A percentile compares a stretch with the other conserved stretches of the same genome.
Evolutionary conservation across 2,329 filamentous ascomycete species (phyloP).

Genomic region (Diplodia scrobiculata): DNA sequence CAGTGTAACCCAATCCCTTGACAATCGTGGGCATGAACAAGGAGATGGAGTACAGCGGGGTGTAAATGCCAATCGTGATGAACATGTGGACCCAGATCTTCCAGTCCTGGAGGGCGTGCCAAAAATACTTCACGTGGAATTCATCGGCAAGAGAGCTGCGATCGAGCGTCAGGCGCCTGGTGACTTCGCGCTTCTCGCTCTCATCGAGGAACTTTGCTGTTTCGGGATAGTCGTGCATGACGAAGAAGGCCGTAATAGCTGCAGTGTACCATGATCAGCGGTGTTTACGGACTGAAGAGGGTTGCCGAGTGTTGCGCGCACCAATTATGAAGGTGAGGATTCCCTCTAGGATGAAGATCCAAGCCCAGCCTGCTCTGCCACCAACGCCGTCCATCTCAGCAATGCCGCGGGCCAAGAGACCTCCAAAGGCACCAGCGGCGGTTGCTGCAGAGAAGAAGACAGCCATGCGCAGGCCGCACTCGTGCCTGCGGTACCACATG

Average conservation of each 20-base stretch:
- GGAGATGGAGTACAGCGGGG: constrained; percentile 50
- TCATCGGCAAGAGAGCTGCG: constrained; percentile 43
- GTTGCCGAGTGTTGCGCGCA: constrained; percentile 31
- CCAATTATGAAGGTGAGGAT: constrained; percentile 36
- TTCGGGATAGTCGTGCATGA: constrained; percentile 62
- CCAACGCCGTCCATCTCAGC: constrained; percentile 62
- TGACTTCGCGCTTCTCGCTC: constrained; percentile 52
- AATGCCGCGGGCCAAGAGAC: constrained; percentile 60
- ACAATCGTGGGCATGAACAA: constrained; percentile 63
- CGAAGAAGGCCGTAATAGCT: constrained; percentile 44
- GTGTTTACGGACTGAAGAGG: too few relatives aligned
- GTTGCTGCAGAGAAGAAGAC: constrained; percentile 62
- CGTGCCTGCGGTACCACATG: constrained; percentile 65
- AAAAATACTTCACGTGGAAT: constrained; percentile 44
- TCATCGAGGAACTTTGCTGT: constrained; percentile 61
- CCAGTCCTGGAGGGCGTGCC: constrained; percentile 46
- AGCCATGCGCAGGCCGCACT: constrained; percentile 60
- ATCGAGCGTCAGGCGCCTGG: constrained; percentile 41
- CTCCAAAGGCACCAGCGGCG: constrained; percentile 62
- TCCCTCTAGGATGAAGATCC: constrained; percentile 45
- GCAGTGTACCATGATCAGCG: not conserved
- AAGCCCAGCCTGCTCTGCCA: constrained; percentile 41
- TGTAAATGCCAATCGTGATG: constrained; percentile 46
- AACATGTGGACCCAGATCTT: constrained; percentile 50
- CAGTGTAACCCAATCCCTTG: constrained; percentile 62